Evolutionary conservation across 495 filamentous ascomycete genomes (phyloP), one percentile per base, ranked within the genome.

Genomic region (Trichoderma asperelloides): DNA sequence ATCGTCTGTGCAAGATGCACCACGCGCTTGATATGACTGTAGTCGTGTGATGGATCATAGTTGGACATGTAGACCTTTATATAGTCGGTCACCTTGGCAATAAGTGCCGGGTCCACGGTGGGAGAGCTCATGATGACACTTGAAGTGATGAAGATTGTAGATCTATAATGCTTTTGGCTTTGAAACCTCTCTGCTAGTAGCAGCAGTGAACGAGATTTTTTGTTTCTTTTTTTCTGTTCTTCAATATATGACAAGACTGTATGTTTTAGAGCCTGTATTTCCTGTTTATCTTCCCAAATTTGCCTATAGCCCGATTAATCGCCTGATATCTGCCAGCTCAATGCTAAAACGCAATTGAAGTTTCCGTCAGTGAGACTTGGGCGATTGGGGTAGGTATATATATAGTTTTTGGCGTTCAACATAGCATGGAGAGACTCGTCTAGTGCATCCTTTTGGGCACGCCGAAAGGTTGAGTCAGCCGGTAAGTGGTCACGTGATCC

Each of bases 11-110:
- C 84, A 9, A 96, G 84, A 16, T 83, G 77, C 8, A 90, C 78
- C 39, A 98, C 94, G 47, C 95, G 88, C 66, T 87, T 75, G 67
- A 97, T 89, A 75, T 98, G 94, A 47, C 80, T 75, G 78, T 87
- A 92, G 79, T 96, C 89, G 79, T 97, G 95, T 7, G 91, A 94
- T 25, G 86, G 84, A 77, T 97, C 95, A 77, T 91, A 91, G 60
- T 82, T 77, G 47, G 85, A 79, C 93, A 97, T 97, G 82, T 89
- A 93, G 13, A 78, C 71, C 68, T 82, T 78, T 30, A 91, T 86
- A 72, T 88, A 89, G 63, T 74, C 70, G 27, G 79, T 82, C 68
- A 87, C 80, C n/a, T 77, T 66, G 23, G 74, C 67, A 71, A 86
- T 77, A 64, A 87, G 79, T 18, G 71, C 67, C 64, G 77, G 77